phyloP scores from a whole-genome alignment of 352 stramenopile species.

The Pythium myriotylum region DNA sequence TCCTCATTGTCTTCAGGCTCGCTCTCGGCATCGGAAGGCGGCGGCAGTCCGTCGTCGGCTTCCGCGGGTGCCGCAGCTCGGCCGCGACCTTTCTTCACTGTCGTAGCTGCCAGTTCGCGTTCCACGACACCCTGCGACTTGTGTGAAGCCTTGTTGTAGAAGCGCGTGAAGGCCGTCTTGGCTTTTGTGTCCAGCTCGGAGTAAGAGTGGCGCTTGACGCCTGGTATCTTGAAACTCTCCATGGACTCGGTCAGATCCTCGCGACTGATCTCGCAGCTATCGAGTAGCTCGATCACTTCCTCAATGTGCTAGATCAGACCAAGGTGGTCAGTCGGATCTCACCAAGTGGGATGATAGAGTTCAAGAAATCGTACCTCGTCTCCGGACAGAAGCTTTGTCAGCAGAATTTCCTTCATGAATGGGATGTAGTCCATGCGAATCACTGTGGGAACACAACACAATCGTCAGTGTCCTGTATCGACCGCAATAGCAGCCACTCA shows the following conservation, averaged over 20 bases:
- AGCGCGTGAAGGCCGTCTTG: slow-evolving; percentile 94
- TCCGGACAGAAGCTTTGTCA: slow-evolving; percentile 73
- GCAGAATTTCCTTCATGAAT: slow-evolving; percentile 90
- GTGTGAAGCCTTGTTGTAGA: slow-evolving; percentile 91
- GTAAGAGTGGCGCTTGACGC: slow-evolving; percentile 78
- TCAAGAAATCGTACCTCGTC: slow-evolving; percentile 54
- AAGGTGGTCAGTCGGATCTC: not conserved
- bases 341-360: not conserved
- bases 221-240: slow-evolving; percentile 88
- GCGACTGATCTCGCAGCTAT: slow-evolving; percentile 96
- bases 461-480: too few species aligned
- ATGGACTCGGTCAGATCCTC: slow-evolving; percentile 98
- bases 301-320: slow-evolving; percentile 57
- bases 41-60: slow-evolving; percentile 53
- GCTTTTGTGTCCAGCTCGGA: slow-evolving; percentile 81
- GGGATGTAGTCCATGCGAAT: slow-evolving; percentile 89
- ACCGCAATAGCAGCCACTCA: not conserved
- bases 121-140: slow-evolving; percentile 95
- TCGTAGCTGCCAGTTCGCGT: slow-evolving; percentile 63
- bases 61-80: slow-evolving; percentile 39
- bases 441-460: slow-evolving; percentile 34
- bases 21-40: slow-evolving; percentile 71
- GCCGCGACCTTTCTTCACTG: slow-evolving; percentile 72
- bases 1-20: slow-evolving; percentile 65
- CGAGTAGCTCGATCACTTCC: slow-evolving; percentile 94